These are phyloP conservation scores for Tetradesmus lagerheimii DNA, from an alignment of 139 green algal species.

Conservation along the genomic window DNA sequence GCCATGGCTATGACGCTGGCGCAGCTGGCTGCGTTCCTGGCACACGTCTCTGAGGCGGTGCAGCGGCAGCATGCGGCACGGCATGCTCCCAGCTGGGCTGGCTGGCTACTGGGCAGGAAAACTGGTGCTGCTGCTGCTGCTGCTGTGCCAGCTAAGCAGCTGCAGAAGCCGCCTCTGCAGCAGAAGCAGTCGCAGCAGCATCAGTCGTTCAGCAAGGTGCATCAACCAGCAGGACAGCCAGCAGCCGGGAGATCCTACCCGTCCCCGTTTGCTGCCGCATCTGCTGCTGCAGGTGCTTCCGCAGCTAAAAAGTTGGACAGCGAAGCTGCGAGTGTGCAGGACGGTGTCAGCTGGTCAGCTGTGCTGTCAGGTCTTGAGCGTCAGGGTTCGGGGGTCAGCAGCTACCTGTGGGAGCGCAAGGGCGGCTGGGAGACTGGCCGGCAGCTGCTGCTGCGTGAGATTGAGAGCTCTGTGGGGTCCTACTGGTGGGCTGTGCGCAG, in stretches of 20 bases:
- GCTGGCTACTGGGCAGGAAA: neutral
- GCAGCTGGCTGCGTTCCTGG: slow-evolving; percentile 27
- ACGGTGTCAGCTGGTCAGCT: neutral
- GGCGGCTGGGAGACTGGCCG: slow-evolving; percentile 22
- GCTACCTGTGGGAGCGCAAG: slow-evolving; percentile 47
- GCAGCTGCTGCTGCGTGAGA: slow-evolving; percentile 37
- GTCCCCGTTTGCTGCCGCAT: neutral
- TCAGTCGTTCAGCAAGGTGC: neutral
- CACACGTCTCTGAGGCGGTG: neutral
- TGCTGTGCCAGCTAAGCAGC: neutral
- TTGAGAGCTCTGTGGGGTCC: slow-evolving; percentile 3
- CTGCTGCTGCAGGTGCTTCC: neutral
- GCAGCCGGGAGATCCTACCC: neutral
- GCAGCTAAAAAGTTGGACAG: neutral
- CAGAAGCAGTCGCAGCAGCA: slow-evolving; percentile 6
- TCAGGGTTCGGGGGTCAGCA: slow-evolving; percentile 14
- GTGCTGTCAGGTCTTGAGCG: slow-evolving; percentile 12
- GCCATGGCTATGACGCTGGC: slow-evolving; percentile 25
- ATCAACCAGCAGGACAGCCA: neutral
- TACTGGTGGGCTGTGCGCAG: slow-evolving; percentile 33
- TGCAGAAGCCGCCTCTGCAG: neutral
- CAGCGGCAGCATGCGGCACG: neutral
- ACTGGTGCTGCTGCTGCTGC: neutral
- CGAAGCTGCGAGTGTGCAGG: neutral
- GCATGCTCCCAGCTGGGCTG: neutral